phyloP scores from a whole-genome alignment of 306 rosid species.

The Prunus mongolica region DNA sequence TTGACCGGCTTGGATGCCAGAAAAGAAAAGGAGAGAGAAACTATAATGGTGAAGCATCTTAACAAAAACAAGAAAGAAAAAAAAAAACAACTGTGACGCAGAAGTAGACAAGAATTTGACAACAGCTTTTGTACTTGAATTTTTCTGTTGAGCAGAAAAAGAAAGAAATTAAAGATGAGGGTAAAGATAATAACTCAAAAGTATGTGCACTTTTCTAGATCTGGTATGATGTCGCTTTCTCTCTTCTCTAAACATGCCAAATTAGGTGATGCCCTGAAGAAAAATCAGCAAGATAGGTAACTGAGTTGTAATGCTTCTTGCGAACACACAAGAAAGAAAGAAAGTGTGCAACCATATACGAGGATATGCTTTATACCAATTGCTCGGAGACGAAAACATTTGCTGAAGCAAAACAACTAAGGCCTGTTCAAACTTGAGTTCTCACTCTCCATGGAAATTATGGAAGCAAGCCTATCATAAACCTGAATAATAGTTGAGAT shows the following conservation, averaged over 20 bases:
- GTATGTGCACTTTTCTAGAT: background rate
- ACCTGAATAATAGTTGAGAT: conserved; percentile 42
- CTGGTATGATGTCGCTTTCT: background rate
- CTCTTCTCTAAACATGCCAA: background rate
- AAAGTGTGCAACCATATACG: background rate
- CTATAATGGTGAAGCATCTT: background rate
- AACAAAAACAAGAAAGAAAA: no score
- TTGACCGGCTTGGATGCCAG: background rate
- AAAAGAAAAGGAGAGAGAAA: background rate
- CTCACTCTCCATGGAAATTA: conserved; percentile 83
- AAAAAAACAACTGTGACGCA: background rate
- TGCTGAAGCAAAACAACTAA: background rate
- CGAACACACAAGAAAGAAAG: background rate
- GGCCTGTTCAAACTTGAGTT: conserved; percentile 52
- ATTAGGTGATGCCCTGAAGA: background rate
- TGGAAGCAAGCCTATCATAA: conserved; percentile 65
- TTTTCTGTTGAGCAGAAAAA: background rate
- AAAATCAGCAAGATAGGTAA: background rate
- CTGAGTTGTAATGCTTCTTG: background rate
- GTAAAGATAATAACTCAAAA: background rate
- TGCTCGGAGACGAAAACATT: background rate
- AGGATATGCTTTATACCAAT: background rate
- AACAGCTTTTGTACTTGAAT: background rate
- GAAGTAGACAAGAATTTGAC: background rate
- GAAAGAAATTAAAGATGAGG: background rate